These are phyloP conservation scores for Nakaseomyces nivariensis DNA, from an alignment of 1,139 yeast genomes.

Conservation along the genomic window DNA sequence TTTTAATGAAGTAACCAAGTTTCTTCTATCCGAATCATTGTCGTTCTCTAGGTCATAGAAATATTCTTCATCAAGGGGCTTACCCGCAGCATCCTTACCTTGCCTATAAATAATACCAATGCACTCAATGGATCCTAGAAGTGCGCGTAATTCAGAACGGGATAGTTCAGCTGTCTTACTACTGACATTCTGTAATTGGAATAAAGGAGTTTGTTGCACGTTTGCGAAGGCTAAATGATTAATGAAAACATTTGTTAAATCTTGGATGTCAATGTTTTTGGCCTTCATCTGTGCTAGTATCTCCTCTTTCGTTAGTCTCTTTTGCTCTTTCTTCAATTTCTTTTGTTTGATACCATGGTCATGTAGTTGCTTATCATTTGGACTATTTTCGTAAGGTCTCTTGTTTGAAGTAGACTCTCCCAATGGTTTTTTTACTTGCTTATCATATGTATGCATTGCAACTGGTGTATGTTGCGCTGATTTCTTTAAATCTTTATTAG, in stretches of 20 bases:
- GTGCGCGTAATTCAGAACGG: slow-evolving; percentile 39
- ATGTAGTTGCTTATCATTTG: not conserved
- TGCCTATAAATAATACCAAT: slow-evolving; percentile 77
- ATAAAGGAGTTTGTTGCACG: slow-evolving; percentile 74
- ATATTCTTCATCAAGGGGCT: slow-evolving; percentile 85
- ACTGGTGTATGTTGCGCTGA: not conserved
- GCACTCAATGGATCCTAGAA: slow-evolving; percentile 34
- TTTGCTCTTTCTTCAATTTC: not conserved
- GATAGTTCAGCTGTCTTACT: slow-evolving; percentile 38
- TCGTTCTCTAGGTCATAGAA: slow-evolving; percentile 84
- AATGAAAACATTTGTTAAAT: slow-evolving; percentile 53
- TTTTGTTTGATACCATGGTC: slow-evolving; percentile 3
- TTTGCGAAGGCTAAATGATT: slow-evolving; percentile 89
- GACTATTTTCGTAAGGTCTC: not conserved
- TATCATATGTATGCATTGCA: not conserved
- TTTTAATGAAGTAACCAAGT: slow-evolving; percentile 62
- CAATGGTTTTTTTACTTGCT: not conserved
- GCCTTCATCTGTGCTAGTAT: slow-evolving; percentile 4
- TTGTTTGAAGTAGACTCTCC: not conserved
- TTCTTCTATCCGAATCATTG: slow-evolving; percentile 55
- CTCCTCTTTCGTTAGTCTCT: slow-evolving; percentile 3
- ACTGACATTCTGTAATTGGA: slow-evolving; percentile 53
- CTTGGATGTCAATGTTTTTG: slow-evolving; percentile 19
- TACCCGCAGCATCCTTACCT: slow-evolving; percentile 96
- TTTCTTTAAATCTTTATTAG: not conserved